A percentile compares a stretch with the other conserved stretches of the same genome.
Conservation (phyloP, 805 yeast genomes). For the Candida jianshihensis region DNA sequence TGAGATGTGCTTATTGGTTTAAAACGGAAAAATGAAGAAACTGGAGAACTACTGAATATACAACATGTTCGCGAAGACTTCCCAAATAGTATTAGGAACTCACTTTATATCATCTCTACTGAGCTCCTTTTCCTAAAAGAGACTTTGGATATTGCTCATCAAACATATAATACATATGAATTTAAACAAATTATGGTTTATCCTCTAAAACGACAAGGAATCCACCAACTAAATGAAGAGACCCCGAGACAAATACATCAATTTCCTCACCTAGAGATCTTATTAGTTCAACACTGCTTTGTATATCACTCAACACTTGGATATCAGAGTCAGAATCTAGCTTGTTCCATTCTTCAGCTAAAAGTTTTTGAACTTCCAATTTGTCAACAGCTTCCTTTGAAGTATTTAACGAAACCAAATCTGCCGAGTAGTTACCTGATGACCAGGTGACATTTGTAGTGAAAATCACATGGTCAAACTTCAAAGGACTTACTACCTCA, state of each 20-base stretch:
- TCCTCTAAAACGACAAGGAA: conserved; percentile 76
- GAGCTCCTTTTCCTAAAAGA: too few relatives aligned
- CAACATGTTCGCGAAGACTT: too few relatives aligned
- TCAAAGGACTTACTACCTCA: conserved; percentile 32
- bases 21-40: too few relatives aligned
- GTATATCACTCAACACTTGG: conserved; percentile 66
- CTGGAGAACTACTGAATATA: too few relatives aligned
- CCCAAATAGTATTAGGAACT: too few relatives aligned
- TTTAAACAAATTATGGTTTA: background rate
- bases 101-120: too few relatives aligned
- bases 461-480: conserved; percentile 74
- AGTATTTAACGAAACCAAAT: conserved; percentile 79
- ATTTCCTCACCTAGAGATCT: conserved; percentile 28
- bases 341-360: conserved; percentile 63
- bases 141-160: too few relatives aligned
- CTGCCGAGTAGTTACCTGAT: conserved; percentile 70
- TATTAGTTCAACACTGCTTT: conserved; percentile 56
- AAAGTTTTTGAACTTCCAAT: conserved; percentile 70
- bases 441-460: conserved; percentile 92
- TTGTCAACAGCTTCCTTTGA: conserved; percentile 72
- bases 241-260: conserved; percentile 89
- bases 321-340: conserved; percentile 38
- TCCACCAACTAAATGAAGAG: conserved; percentile 92
- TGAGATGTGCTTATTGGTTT: too few relatives aligned
- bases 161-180: background rate